Percentiles rank a stretch among this genome's conserved stretches.
These are phyloP conservation scores for Kwoniella sp. DNA, from an alignment of 768 basidiomycete species.

Conservation along the genomic window DNA sequence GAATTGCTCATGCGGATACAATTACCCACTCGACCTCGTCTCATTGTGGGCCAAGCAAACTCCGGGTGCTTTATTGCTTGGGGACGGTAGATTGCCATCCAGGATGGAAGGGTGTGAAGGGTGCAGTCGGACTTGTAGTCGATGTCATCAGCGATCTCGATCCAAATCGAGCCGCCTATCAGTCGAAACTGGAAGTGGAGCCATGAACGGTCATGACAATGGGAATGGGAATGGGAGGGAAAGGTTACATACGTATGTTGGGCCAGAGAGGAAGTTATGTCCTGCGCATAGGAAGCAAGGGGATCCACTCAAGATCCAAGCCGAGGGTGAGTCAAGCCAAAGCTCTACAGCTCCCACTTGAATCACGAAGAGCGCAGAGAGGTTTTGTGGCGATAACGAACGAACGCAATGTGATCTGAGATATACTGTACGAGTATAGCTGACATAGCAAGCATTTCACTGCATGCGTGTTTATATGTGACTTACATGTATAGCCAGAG, in stretches of 20 bases:
- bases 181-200: neutral
- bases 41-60: slow-evolving; percentile 1
- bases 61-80: neutral
- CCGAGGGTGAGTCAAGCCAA: neutral
- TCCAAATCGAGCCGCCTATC: neutral
- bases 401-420: no score
- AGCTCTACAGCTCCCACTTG: neutral
- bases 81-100: neutral
- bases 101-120: neutral
- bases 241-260: neutral
- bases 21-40: slow-evolving; percentile 7
- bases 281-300: slow-evolving; percentile 11
- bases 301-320: slow-evolving; percentile 7
- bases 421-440: no score
- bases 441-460: no score
- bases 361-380: no score
- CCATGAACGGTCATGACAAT: neutral
- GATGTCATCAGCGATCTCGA: slow-evolving; percentile 9
- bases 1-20: slow-evolving; percentile 9
- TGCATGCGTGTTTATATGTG: no score
- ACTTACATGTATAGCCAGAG: neutral
- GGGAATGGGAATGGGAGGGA: neutral
- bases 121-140: slow-evolving; percentile 9
- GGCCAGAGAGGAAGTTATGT: slow-evolving; percentile 7
- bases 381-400: no score